Evolutionary conservation across 306 rosid species (phyloP).

Genomic region (Bauhinia variegata): DNA sequence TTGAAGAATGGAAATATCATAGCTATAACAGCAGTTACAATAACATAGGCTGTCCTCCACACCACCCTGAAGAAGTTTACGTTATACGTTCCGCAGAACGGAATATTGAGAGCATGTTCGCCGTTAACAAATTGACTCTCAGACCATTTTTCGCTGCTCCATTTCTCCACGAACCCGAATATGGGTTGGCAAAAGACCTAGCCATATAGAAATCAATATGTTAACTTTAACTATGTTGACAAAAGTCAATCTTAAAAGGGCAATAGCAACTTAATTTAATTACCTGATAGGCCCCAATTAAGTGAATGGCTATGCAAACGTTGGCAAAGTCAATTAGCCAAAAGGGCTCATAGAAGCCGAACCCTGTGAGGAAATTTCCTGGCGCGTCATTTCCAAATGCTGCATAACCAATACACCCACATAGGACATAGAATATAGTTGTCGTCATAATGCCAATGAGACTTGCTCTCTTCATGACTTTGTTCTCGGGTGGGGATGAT

Average conservation of each 20-base stretch:
- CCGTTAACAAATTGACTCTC: constrained; percentile 62
- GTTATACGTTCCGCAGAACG: constrained; percentile 47
- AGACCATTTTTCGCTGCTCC: constrained; percentile 59
- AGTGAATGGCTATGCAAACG: constrained; percentile 80
- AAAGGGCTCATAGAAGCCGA: constrained; percentile 97
- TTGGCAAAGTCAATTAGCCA: constrained; percentile 95
- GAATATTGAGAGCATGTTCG: constrained; percentile 61
- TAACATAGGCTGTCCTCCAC: constrained; percentile 83
- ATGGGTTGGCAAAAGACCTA: constrained; percentile 94
- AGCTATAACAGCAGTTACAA: constrained; percentile 69
- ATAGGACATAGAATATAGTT: constrained; percentile 74
- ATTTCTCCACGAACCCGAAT: constrained; percentile 67
- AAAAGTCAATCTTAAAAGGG: too few relatives aligned
- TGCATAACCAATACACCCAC: constrained; percentile 89
- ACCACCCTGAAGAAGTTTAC: constrained; percentile 70
- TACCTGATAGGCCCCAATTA: constrained; percentile 96
- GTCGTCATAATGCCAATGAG: constrained; percentile 76
- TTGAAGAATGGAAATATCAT: constrained; percentile 98
- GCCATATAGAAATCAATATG: background rate
- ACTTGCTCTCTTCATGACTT: constrained; percentile 82
- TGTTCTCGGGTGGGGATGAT: constrained; percentile 88
- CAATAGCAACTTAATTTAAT: background rate
- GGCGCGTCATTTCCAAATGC: constrained; percentile 95
- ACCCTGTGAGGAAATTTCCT: constrained; percentile 96
- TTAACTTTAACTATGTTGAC: too few relatives aligned